Evolutionary conservation across 805 yeast genomes (phyloP).

Genomic region (Saccharomyces paradoxus): DNA sequence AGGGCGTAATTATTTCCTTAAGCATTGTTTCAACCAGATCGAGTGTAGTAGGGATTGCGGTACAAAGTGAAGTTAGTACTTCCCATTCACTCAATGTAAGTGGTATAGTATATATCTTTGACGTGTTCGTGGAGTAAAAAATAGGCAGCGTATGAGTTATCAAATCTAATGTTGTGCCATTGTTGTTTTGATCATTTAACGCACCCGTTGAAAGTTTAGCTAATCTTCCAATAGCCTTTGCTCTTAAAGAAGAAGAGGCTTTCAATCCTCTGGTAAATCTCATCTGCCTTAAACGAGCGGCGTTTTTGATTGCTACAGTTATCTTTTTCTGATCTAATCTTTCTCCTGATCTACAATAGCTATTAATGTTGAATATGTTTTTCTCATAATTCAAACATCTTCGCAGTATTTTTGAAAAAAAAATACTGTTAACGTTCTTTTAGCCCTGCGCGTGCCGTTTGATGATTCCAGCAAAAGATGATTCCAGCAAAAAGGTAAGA

Average conservation of each 20-base stretch:
- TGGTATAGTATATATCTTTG: constrained; percentile 32
- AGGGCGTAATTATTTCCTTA: constrained; percentile 36
- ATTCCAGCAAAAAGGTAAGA: not conserved
- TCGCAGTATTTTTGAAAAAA: not conserved
- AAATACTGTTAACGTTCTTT: not conserved
- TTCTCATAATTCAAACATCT: not conserved
- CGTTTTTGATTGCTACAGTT: not conserved
- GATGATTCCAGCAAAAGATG: no score
- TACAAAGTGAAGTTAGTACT: constrained; percentile 43
- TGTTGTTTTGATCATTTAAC: not conserved
- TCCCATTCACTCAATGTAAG: constrained; percentile 48
- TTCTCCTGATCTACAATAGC: not conserved
- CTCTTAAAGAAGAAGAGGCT: constrained; percentile 13
- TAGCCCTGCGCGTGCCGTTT: not conserved
- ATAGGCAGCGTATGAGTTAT: constrained; percentile 24
- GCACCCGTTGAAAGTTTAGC: constrained; percentile 11
- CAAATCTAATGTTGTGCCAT: constrained; percentile 8
- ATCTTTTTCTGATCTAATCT: not conserved
- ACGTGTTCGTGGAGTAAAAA: constrained; percentile 18
- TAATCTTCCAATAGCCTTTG: constrained; percentile 20
- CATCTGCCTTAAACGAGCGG: constrained; percentile 5
- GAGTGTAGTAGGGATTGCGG: constrained; percentile 28
- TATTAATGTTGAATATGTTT: not conserved
- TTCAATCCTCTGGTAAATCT: constrained; percentile 6
- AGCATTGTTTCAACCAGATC: constrained; percentile 35